Percentiles rank a stretch among this genome's conserved stretches.
Conservation (phyloP, 2,329 filamentous ascomycete genomes). For the Arthrobotrys musiformis region DNA sequence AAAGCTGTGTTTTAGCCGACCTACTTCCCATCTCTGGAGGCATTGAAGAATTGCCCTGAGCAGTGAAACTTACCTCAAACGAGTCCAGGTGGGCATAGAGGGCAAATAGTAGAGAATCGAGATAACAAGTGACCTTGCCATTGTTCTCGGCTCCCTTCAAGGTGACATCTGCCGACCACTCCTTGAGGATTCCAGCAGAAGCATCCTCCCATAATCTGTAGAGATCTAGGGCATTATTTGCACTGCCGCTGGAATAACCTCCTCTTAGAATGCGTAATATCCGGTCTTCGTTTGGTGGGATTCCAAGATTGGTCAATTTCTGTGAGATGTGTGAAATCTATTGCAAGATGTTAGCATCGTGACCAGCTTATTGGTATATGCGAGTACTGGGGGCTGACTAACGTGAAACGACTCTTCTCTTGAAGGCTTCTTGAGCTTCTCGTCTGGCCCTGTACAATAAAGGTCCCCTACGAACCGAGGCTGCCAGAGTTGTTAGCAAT, state of each 20-base stretch:
- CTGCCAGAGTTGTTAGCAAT: conserved; percentile 35
- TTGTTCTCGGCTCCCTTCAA: conserved; percentile 89
- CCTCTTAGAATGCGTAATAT: conserved; percentile 56
- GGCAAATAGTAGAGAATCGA: conserved; percentile 89
- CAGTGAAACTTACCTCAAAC: conserved; percentile 74
- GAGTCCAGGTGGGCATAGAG: conserved; percentile 93
- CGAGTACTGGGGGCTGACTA: not conserved
- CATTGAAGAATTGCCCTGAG: not conserved
- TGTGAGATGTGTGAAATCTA: conserved; percentile 57
- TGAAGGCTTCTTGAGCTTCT: conserved; percentile 58
- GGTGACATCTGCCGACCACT: conserved; percentile 76
- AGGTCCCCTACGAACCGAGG: conserved; percentile 57
- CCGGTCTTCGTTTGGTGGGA: conserved; percentile 56
- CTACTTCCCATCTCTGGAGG: not conserved
- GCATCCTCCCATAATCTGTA: conserved; percentile 83
- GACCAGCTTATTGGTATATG: conserved; percentile 2
- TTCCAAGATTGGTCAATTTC: conserved; percentile 54
- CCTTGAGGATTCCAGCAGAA: conserved; percentile 79
- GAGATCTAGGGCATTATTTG: conserved; percentile 79
- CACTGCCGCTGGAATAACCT: conserved; percentile 73
- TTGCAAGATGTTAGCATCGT: conserved; percentile 28
- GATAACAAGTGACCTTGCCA: conserved; percentile 88
- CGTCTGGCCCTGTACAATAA: conserved; percentile 56
- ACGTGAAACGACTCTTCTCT: conserved; percentile 64
- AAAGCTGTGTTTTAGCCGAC: conserved; percentile 14